Evolutionary conservation across 2,329 filamentous ascomycete genomes (phyloP).

Genomic region (Daldinia sp.): DNA sequence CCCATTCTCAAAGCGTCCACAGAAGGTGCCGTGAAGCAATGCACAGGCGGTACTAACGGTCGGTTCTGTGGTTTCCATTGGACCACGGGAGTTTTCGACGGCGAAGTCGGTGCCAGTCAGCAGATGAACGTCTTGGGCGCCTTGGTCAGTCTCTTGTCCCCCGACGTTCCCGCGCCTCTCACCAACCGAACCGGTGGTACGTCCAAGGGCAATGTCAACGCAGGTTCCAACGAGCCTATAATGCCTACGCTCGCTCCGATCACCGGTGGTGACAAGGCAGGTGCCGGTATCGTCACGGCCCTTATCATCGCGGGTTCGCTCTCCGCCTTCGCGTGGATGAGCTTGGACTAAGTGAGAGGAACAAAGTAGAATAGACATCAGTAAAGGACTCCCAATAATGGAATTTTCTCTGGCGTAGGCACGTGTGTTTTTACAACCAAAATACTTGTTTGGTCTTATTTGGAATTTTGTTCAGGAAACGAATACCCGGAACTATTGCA

Average conservation of each 20-base stretch:
- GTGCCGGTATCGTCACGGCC: slow-evolving; percentile 59
- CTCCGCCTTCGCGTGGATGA: slow-evolving; percentile 62
- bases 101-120: slow-evolving; percentile 62
- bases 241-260: slow-evolving; percentile 46
- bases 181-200: slow-evolving; percentile 61
- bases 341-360: slow-evolving; percentile 42
- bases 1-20: slow-evolving; percentile 67
- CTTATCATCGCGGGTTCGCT: slow-evolving; percentile 53
- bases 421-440: slow-evolving; percentile 11
- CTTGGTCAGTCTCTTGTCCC: slow-evolving; percentile 53
- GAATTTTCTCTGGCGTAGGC: slow-evolving; percentile 14
- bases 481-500: slow-evolving; percentile 27
- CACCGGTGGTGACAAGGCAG: slow-evolving; percentile 56
- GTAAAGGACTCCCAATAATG: background rate
- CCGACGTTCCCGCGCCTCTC: slow-evolving; percentile 52
- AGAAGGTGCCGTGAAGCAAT: slow-evolving; percentile 66
- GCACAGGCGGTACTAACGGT: slow-evolving; percentile 65
- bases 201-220: slow-evolving; percentile 54
- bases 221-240: slow-evolving; percentile 49
- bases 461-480: slow-evolving; percentile 16
- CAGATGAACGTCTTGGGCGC: slow-evolving; percentile 65
- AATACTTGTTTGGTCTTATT: background rate
- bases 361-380: background rate
- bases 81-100: slow-evolving; percentile 52
- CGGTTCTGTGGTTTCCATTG: slow-evolving; percentile 72